Evolutionary conservation across 257 asterid genomes (phyloP).

Genomic region (Asclepias syriaca): DNA sequence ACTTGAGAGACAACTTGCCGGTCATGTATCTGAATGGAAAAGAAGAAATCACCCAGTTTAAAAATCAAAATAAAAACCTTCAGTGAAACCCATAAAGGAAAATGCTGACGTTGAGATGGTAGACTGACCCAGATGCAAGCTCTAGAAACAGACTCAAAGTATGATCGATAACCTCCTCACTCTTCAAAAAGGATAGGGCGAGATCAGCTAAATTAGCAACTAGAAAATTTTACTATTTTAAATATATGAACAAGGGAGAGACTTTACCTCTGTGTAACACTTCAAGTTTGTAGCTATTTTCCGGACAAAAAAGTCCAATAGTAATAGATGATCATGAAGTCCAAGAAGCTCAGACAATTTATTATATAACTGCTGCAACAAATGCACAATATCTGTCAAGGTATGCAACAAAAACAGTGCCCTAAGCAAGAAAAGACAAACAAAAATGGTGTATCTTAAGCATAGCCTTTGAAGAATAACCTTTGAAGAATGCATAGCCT

Average conservation of each 20-base stretch:
- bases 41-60: slow-evolving; percentile 3
- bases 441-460: no score
- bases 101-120: slow-evolving; percentile 12
- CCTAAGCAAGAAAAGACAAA: slow-evolving; percentile 9
- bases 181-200: slow-evolving; percentile 33
- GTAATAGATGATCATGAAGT: slow-evolving; percentile 85
- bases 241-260: neutral
- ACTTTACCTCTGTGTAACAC: slow-evolving; percentile 74
- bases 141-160: slow-evolving; percentile 87
- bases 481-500: slow-evolving; percentile 98
- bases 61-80: neutral
- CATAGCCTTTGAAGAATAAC: slow-evolving; percentile 24
- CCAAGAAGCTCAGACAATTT: slow-evolving; percentile 95
- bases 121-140: slow-evolving; percentile 89
- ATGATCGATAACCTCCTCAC: slow-evolving; percentile 87
- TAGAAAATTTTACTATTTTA: neutral
- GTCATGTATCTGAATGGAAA: slow-evolving; percentile 74
- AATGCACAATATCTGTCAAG: slow-evolving; percentile 16
- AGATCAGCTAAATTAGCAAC: slow-evolving; percentile 6
- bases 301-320: slow-evolving; percentile 72
- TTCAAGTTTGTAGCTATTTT: slow-evolving; percentile 91
- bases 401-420: slow-evolving; percentile 14
- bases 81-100: slow-evolving; percentile 5
- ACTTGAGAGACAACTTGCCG: slow-evolving; percentile 86
- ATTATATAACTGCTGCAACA: slow-evolving; percentile 91